phyloP scores from a whole-genome alignment of 2,329 filamentous ascomycete species.

The Aspergillus alliaceus region DNA sequence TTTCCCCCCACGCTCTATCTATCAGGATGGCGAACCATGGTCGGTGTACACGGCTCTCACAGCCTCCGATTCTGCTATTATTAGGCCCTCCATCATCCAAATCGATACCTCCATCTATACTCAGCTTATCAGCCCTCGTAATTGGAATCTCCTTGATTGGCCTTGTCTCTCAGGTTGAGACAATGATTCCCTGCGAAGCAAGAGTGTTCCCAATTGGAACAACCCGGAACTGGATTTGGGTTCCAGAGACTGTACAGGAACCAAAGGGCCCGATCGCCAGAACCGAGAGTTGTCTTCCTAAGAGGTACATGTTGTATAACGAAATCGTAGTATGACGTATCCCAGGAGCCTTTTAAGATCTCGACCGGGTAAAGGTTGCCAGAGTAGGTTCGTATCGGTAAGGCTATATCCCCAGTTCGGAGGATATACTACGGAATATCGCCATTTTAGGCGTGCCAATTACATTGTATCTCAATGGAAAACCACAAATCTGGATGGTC shows the following conservation, averaged over 20 bases:
- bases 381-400: not conserved
- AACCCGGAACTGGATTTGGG: not conserved
- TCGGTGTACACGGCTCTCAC: not conserved
- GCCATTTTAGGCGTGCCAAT: not conserved
- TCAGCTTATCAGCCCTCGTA: not conserved
- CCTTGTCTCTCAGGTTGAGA: not conserved
- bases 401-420: not conserved
- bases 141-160: not conserved
- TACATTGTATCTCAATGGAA: not conserved
- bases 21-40: not conserved
- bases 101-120: not conserved
- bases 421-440: not conserved
- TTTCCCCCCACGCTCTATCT: not conserved
- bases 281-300: too few relatives aligned
- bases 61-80: not conserved
- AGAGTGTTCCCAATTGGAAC: not conserved
- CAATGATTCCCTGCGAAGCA: not conserved
- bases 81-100: not conserved
- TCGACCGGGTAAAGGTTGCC: not conserved
- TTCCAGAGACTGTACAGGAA: not conserved
- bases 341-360: not conserved
- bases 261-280: not conserved
- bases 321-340: not conserved
- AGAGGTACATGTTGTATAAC: not conserved
- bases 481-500: not conserved